phyloP scores from a whole-genome alignment of 495 filamentous ascomycete genomes.

The Aspergillus incahuasiensis region DNA sequence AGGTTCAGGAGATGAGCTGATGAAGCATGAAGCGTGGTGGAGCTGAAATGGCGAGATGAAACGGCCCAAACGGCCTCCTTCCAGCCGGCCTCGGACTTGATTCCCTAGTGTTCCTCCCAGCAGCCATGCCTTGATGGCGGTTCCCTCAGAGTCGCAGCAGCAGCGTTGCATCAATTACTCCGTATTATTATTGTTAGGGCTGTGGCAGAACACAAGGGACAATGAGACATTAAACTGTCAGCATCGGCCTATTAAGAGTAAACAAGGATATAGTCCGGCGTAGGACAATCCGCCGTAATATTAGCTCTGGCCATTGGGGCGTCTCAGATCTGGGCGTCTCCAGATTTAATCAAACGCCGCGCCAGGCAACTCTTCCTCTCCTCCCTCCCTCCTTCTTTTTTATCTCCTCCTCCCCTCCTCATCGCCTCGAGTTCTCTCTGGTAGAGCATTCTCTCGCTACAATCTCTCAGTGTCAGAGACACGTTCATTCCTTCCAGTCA shows the following conservation, averaged over 20 bases:
- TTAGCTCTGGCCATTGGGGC: conserved; percentile 1
- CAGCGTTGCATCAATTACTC: neutral
- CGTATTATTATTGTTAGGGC: neutral
- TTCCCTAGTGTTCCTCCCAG: neutral
- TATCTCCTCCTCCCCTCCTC: conserved; percentile 4
- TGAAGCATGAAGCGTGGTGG: neutral
- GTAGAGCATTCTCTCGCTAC: conserved; percentile 22
- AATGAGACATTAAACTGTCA: neutral
- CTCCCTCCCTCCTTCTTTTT: neutral
- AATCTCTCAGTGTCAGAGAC: conserved; percentile 27
- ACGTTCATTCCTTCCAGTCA: conserved; percentile 35
- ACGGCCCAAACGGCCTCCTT: neutral
- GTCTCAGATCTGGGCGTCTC: conserved; percentile 9
- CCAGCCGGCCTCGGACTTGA: too few relatives aligned
- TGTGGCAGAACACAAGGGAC: neutral
- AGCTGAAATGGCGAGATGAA: neutral
- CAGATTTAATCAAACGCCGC: conserved; percentile 18
- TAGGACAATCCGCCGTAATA: neutral
- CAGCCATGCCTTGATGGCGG: neutral
- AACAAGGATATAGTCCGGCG: neutral
- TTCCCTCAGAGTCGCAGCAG: neutral
- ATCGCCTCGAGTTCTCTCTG: conserved; percentile 21
- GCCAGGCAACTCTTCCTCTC: neutral
- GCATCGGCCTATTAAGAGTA: neutral
- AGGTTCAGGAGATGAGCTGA: neutral